These are phyloP conservation scores for Metarhizium album DNA, from an alignment of 2,329 filamentous ascomycete species.

Conservation along the genomic window DNA sequence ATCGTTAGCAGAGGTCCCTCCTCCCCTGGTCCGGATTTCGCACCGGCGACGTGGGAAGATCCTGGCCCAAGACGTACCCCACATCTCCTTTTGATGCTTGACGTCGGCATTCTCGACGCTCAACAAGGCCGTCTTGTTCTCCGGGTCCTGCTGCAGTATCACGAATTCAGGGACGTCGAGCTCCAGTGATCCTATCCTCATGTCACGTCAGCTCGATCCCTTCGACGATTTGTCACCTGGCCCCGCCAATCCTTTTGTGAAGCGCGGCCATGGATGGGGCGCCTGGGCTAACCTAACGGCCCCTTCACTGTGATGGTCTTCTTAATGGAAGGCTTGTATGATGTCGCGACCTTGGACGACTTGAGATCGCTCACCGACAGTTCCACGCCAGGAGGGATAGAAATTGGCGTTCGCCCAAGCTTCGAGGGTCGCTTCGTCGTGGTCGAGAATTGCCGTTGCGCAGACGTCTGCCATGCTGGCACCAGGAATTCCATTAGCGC, in stretches of 20 bases:
- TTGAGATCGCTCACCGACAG: constrained; percentile 57
- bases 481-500: constrained; percentile 63
- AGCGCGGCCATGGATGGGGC: neutral
- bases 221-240: neutral
- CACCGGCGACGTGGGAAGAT: neutral
- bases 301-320: constrained; percentile 67
- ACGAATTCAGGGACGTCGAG: constrained; percentile 74
- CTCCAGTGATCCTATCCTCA: constrained; percentile 54
- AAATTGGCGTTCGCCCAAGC: constrained; percentile 71
- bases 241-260: neutral
- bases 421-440: constrained; percentile 61
- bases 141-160: constrained; percentile 55
- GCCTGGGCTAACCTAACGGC: constrained; percentile 53
- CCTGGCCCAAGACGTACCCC: constrained; percentile 50
- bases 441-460: constrained; percentile 53
- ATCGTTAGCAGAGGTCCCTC: neutral
- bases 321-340: constrained; percentile 50
- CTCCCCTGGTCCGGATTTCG: neutral
- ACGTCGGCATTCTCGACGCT: constrained; percentile 56
- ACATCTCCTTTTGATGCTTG: constrained; percentile 84
- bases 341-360: constrained; percentile 41
- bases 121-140: constrained; percentile 52
- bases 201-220: constrained; percentile 2
- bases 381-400: constrained; percentile 74
- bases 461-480: constrained; percentile 49